Base-by-base conservation (phyloP, 441 rosid species). In the Omphalea diandra region DNA sequence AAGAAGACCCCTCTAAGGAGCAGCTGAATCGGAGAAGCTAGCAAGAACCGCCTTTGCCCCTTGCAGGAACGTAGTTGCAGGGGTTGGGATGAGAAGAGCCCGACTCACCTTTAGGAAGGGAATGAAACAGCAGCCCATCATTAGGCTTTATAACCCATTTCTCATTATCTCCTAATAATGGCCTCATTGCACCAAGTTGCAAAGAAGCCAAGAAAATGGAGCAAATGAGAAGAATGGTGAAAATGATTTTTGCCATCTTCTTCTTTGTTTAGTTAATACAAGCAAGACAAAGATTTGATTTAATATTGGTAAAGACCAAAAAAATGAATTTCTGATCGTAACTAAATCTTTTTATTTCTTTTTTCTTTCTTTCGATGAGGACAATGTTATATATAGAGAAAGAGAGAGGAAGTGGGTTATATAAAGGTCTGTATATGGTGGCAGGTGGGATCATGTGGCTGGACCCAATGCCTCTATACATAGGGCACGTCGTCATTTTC, bases 171-270 rank as follows among this genome's bases (percentile, higher is more conserved):
- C 55, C 73, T 49, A 26, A 70, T 53, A 77, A 67, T 67, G 73
- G 83, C 69, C 79, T 77, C 79, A 20, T 76, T 56, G 69, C 81
- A 6, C 54, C 79, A 17, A 65, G 77, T 41, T 80, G 84, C 17
- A 72, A 24, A 52, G 53, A 78, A 32, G 69, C 73, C 36, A 67
- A 67, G n/a, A 84, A 33, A 35, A 72, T 46, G 41, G 35, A 67
- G 31, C 72, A 43, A 68, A 76, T 44, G 22, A 80, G 36, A 26
- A 64, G 5, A 32, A 50, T 11, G 22, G 27, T 44, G 26, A 63
- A 32, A 3, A 50, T 5, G 50, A 5, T 75, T 65, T 71, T 61
- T 58, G 11, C 77, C 82, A 74, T 80, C 27, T 46, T 11, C 22
- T 11, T 32, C 17, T 29, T 18, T 44, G 10, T n/a, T n/a, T n/a